A percentile compares a stretch with the other conserved stretches of the same genome.
Evolutionary conservation across 768 basidiomycete genomes (phyloP).

Genomic region (Collybia sp.): DNA sequence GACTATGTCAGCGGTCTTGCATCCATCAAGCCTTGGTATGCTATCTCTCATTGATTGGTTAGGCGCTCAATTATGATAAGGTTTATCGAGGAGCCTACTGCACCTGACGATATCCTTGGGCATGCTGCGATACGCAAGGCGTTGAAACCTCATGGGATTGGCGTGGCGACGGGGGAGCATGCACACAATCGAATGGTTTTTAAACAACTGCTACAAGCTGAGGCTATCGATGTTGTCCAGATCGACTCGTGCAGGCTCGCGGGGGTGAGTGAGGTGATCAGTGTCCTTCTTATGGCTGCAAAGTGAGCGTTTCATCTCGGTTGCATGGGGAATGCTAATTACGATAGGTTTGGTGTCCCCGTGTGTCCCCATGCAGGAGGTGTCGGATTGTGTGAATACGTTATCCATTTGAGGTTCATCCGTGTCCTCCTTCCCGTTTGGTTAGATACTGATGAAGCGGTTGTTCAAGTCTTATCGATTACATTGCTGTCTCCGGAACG

Average conservation of each 20-base stretch:
- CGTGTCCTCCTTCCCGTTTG: background rate
- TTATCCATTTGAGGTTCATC: constrained; percentile 68
- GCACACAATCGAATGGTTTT: constrained; percentile 95
- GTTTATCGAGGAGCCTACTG: constrained; percentile 95
- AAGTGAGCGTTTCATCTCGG: constrained; percentile 45
- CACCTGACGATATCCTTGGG: constrained; percentile 86
- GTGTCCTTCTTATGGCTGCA: constrained; percentile 85
- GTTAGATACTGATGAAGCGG: background rate
- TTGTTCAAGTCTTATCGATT: constrained; percentile 77
- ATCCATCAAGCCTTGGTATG: constrained; percentile 83
- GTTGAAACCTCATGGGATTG: constrained; percentile 75
- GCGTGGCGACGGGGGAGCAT: constrained; percentile 93
- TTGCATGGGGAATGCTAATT: background rate
- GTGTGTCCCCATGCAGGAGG: constrained; percentile 96
- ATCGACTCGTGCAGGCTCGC: constrained; percentile 94
- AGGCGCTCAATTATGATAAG: constrained; percentile 22
- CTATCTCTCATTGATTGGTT: background rate
- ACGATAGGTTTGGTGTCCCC: constrained; percentile 68
- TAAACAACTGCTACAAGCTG: constrained; percentile 87
- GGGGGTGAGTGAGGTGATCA: constrained; percentile 91
- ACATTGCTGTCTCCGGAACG: constrained; percentile 83
- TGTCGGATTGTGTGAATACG: constrained; percentile 90
- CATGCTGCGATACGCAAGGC: constrained; percentile 78
- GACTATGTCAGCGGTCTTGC: constrained; percentile 82
- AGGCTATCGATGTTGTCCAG: constrained; percentile 93